phyloP scores from a whole-genome alignment of 495 filamentous ascomycete genomes.

The Hamigera avellanea region DNA sequence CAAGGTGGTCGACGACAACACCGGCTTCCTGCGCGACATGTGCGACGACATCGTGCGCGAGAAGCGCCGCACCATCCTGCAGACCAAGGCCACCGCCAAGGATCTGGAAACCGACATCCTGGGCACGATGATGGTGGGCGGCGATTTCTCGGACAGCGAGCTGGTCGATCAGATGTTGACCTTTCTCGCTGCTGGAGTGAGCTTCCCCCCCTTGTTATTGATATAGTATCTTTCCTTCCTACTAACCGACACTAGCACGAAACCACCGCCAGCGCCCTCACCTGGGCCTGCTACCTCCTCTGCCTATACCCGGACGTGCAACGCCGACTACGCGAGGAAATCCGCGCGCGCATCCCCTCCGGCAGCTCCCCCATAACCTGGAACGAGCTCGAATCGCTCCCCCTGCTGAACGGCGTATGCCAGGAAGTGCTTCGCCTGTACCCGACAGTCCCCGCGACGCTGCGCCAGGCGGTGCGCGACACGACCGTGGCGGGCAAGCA shows the following conservation, averaged over 20 bases:
- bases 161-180: slow-evolving; percentile 45
- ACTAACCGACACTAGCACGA: too few relatives aligned
- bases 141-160: slow-evolving; percentile 43
- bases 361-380: slow-evolving; percentile 15
- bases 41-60: slow-evolving; percentile 56
- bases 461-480: slow-evolving; percentile 34
- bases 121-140: slow-evolving; percentile 33
- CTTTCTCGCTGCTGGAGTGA: slow-evolving; percentile 38
- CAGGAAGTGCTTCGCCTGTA: slow-evolving; percentile 38
- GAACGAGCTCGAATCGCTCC: slow-evolving; percentile 35
- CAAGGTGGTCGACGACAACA: slow-evolving; percentile 43
- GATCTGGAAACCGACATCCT: slow-evolving; percentile 62
- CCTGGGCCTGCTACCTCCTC: slow-evolving; percentile 41
- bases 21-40: slow-evolving; percentile 44
- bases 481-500: slow-evolving; percentile 31
- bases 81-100: slow-evolving; percentile 44
- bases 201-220: slow-evolving; percentile 1
- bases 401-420: slow-evolving; percentile 41
- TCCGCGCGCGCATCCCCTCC: slow-evolving; percentile 29
- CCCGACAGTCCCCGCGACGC: slow-evolving; percentile 38
- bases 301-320: slow-evolving; percentile 35
- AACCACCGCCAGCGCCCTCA: slow-evolving; percentile 42
- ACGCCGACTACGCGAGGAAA: slow-evolving; percentile 32
- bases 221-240: neutral
- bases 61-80: slow-evolving; percentile 43